Evolutionary conservation across 2,329 filamentous ascomycete species (phyloP).

Genomic region (Cucurbitaria berberidis): DNA sequence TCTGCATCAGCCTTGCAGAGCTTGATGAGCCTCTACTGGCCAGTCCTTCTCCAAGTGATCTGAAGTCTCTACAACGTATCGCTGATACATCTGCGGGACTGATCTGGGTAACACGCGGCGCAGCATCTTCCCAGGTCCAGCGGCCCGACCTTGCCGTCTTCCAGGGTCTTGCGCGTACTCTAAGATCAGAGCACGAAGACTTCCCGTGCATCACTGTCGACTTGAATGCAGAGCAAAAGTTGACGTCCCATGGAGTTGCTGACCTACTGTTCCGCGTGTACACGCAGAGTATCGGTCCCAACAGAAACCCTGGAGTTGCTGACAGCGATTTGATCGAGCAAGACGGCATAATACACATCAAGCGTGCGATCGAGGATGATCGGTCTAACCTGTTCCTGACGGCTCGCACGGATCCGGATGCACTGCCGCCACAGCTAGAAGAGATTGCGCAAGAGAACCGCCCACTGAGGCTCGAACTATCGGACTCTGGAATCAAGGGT

Average conservation of each 20-base stretch:
- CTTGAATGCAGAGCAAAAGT: constrained; percentile 13
- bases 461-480: constrained; percentile 6
- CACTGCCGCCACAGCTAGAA: constrained; percentile 10
- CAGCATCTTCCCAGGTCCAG: constrained; percentile 11
- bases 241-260: constrained; percentile 5
- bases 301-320: not conserved
- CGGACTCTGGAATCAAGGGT: not conserved
- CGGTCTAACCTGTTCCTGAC: constrained; percentile 11
- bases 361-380: constrained; percentile 14
- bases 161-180: constrained; percentile 15
- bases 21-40: constrained; percentile 15
- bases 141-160: constrained; percentile 18
- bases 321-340: constrained; percentile 20
- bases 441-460: not conserved
- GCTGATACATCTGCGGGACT: constrained; percentile 15
- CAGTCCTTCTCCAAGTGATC: constrained; percentile 1
- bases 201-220: constrained; percentile 22
- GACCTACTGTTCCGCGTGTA: constrained; percentile 5
- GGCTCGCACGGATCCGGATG: constrained; percentile 4
- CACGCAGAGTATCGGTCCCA: constrained; percentile 2
- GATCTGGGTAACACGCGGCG: constrained; percentile 29
- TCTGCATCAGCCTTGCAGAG: constrained; percentile 21
- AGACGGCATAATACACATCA: constrained; percentile 11
- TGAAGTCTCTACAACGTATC: constrained; percentile 13
- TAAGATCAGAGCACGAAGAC: constrained; percentile 20